Evolutionary conservation across 176 grass and related monocot genomes (phyloP), one percentile per base, ranked within the genome.

Genomic region (Zizania latifolia): DNA sequence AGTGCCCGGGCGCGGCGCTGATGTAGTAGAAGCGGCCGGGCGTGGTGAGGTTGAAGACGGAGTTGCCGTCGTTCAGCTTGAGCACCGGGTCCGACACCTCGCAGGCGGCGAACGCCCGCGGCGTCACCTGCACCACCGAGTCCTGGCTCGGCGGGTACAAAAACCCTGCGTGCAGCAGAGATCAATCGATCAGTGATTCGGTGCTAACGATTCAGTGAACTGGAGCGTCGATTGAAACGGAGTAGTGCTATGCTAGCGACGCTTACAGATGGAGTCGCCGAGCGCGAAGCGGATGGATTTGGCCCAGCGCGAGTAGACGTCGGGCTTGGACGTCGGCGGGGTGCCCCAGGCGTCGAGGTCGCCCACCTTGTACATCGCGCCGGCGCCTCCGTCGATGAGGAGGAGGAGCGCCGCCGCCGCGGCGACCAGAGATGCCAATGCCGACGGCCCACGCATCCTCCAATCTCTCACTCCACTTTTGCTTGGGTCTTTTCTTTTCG

Each of bases 281-380:
- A 89, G 85, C 68, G 62, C 71, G 74, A 97, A 89, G 50, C 72
- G 65, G 43, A 81, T 60, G 82, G 84, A 68, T 3, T 68, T 81
- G 61, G 78, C 45, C 91, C 94, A 93, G 21, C 62, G 19, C 53
- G 45, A 55, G 81, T 97, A 93, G 71, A 89, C 70, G 89, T 87
- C 85, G 33, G 90, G 66, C 55, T 85, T 74, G 66, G 81, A 83
- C 3, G 75, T 24, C 27, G 90, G 91, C 56, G 94, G 94, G 10
- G 82, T 43, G 1, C 78, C 91, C 91, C 91, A 98, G 58, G 86
- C 84, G 57, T 97, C 78, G 15, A 89, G 86, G 59, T 91, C 88
- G 32, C 94, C 94, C 24, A 97, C 94, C 78, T 86, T 93, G 86
- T 93, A 89, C 86, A 89, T 82, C 41, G 80, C 48, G 58, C 81